Evolutionary conservation across 176 grass and related monocot genomes (phyloP), one percentile per base, ranked within the genome.

Genomic region (Eragrostis curvula): DNA sequence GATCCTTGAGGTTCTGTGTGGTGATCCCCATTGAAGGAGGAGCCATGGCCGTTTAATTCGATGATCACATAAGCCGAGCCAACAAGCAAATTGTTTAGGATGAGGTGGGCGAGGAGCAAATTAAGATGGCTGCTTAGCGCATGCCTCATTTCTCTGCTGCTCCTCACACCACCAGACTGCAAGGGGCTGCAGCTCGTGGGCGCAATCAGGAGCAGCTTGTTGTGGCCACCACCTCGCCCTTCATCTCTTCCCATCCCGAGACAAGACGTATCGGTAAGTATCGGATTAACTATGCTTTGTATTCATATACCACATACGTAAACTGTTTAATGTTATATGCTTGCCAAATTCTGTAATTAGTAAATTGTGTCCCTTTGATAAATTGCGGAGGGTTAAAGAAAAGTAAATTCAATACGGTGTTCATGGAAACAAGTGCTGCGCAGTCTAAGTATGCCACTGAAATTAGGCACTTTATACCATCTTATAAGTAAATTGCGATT

Each of bases 81-180:
- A 60, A 62, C 75, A 85, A 80, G 49, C 15, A 44, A 4, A 75
- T 15, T 36, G 39, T 28, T 57, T 73, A 74, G 14, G 63, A 85
- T 81, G 81, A 71, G 76, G 82, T 73, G 82, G 70, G 65, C 47
- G 56, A 79, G 73, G 79, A 73, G 74, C 74, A 83, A 39, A 79
- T 41, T 73, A 42, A 79, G 73, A 81, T 85, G 87, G 87, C 77
- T 89, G 60, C 41, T 84, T 69, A 68, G 59, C 43, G 59, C 81
- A 39, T 88, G 75, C 69, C 70, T 85, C 76, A 6, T 85, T 73
- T 89, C 62, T 52, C 63, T 89, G 23, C 70, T 80, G 32, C 74
- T 85, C 16, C 75, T 85, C 56, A 70, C 55, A 15, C 55, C 75
- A 0, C 71, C 75, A 3, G 74, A 79, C 56, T 29, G 45, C 30